Percentiles rank a stretch among this genome's conserved stretches.
These are phyloP conservation scores for Euphorbia celastroides DNA, from an alignment of 441 rosid species.

Conservation along the genomic window DNA sequence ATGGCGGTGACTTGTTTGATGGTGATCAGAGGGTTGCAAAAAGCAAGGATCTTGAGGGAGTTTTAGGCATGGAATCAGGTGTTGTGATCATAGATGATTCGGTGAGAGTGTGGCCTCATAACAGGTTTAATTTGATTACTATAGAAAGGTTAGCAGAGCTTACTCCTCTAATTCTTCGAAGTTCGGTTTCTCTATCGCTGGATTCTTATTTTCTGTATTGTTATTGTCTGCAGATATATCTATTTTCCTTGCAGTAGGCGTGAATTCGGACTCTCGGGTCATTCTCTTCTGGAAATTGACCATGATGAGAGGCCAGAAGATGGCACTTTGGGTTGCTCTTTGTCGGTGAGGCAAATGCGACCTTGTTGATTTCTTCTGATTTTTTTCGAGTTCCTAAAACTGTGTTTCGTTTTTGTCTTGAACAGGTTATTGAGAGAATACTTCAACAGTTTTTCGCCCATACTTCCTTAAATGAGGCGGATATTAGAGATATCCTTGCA, in stretches of 20 bases:
- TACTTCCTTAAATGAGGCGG: slow-evolving; percentile 65
- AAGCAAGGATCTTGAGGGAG: slow-evolving; percentile 98
- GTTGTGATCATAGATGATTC: slow-evolving; percentile 97
- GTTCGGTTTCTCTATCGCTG: background rate
- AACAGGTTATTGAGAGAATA: slow-evolving; percentile 86
- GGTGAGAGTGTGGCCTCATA: slow-evolving; percentile 95
- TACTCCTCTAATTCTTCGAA: background rate
- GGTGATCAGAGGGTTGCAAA: slow-evolving; percentile 90
- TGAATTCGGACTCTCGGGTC: slow-evolving; percentile 93
- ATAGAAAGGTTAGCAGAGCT: slow-evolving; percentile 65
- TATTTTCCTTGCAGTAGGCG: slow-evolving; percentile 97
- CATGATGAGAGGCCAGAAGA: slow-evolving; percentile 96
- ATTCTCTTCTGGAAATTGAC: slow-evolving; percentile 98
- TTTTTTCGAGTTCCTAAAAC: slow-evolving; percentile 9
- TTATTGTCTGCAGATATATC: slow-evolving; percentile 57
- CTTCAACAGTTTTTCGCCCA: slow-evolving; percentile 73
- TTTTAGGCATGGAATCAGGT: slow-evolving; percentile 94
- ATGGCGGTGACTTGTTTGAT: slow-evolving; percentile 77
- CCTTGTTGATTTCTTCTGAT: background rate
- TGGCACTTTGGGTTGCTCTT: slow-evolving; percentile 90
- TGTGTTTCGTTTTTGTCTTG: slow-evolving; percentile 7
- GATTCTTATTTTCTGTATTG: background rate
- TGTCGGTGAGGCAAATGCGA: slow-evolving; percentile 59
- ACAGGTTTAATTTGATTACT: slow-evolving; percentile 80
- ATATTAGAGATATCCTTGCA: slow-evolving; percentile 86